Percentiles rank a stretch among this genome's conserved stretches.
Conservation (phyloP, 1,284 basidiomycete species). For the Sparassis latifolia region DNA sequence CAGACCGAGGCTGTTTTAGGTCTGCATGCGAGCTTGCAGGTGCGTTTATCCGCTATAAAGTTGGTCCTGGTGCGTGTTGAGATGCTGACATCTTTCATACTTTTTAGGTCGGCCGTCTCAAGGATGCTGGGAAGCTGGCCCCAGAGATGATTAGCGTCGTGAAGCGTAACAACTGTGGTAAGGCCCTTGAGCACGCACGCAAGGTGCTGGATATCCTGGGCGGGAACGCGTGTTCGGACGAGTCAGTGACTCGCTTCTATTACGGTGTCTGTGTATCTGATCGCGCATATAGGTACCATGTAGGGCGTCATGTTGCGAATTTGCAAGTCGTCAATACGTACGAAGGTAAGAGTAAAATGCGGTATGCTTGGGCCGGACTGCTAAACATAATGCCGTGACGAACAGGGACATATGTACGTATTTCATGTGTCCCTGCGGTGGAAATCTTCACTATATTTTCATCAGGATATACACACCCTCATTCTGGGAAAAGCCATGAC, state of each 20-base stretch:
- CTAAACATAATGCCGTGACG: too few relatives aligned
- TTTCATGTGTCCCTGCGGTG: slow-evolving; percentile 7
- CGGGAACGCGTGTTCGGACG: slow-evolving; percentile 86
- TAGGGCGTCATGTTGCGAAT: slow-evolving; percentile 87
- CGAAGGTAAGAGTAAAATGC: slow-evolving; percentile 49
- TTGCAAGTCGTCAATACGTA: slow-evolving; percentile 91
- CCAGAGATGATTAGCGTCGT: slow-evolving; percentile 95
- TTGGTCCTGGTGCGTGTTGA: neutral
- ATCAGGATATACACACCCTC: slow-evolving; percentile 77
- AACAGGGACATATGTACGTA: slow-evolving; percentile 46
- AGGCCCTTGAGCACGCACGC: slow-evolving; percentile 79
- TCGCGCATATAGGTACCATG: slow-evolving; percentile 62
- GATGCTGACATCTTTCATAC: too few relatives aligned
- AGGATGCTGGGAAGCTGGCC: slow-evolving; percentile 73
- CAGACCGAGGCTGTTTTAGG: slow-evolving; percentile 82
- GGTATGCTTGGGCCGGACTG: too few relatives aligned
- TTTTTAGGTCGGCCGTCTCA: slow-evolving; percentile 76
- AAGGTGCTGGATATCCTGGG: slow-evolving; percentile 84
- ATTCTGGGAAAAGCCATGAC: slow-evolving; percentile 92
- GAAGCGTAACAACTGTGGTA: slow-evolving; percentile 95
- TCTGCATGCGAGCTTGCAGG: slow-evolving; percentile 66
- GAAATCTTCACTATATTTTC: slow-evolving; percentile 1
- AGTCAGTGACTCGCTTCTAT: slow-evolving; percentile 43
- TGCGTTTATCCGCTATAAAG: neutral
- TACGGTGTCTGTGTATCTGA: neutral